Evolutionary conservation across 2,329 filamentous ascomycete species (phyloP), one percentile per base, ranked within the genome.

Genomic region (Helotiales sp.): DNA sequence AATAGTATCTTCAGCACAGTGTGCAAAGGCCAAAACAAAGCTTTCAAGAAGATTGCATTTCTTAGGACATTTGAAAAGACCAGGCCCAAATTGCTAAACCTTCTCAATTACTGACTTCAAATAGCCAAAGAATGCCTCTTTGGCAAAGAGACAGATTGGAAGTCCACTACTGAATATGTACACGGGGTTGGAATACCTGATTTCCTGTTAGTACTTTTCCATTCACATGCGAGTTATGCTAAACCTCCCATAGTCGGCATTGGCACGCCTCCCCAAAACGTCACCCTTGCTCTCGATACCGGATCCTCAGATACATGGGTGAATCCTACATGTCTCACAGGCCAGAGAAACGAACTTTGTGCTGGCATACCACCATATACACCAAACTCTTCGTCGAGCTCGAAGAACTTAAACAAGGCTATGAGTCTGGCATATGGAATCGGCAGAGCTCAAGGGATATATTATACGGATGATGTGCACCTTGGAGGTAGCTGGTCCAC

Each of bases 241-340:
- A 34, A 34, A 17, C 34, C 7, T 17, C n/a, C 3, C 0, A 10
- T 9, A 55, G 57, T 55, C 22, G 34, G 54, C 19, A 53, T 59
- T 38, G 53, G 53, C 5, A 56, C 22, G 19, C 53, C 57, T 12
- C 42, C 57, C 13, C 53, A 56, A 27, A 54, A 50, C 22, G 44
- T 56, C 24, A 44, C 44, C 3, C 38, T 52, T 19, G 44, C 34
- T 8, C 33, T 59, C 17, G 57, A 56, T 29, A 59, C 53, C 19
- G 57, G 53, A 12, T 59, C 57, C 6, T 44, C 33, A 5, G 57
- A 59, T 10, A 50, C 54, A 8, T 54, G 48, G 57, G 53, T 56
- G 1, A 48, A 55, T 33, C 55, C 55, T 4, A 30, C 22, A 13
- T 58, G 50, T 15, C 13, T 29, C 9, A 44, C 50, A 13, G 50